A percentile compares a stretch with the other conserved stretches of the same genome.
These are phyloP conservation scores for Phaseolus coccineus DNA, from an alignment of 331 rosid genomes.

Conservation along the genomic window DNA sequence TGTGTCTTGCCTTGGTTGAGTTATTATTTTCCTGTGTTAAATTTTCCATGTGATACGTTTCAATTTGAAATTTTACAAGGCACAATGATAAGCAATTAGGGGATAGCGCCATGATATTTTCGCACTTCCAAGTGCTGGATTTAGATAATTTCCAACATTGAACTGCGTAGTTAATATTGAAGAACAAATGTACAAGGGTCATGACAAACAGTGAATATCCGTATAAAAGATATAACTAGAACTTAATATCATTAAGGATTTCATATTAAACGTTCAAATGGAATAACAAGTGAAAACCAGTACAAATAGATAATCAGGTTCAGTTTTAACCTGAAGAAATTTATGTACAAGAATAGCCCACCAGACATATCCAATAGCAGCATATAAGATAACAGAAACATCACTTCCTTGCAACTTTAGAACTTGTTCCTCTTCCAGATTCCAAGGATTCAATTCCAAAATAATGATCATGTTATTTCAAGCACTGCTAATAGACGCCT, in stretches of 20 bases:
- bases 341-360: conserved; percentile 49
- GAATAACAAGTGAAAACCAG: conserved; percentile 35
- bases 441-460: background rate
- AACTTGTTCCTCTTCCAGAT: conserved; percentile 23
- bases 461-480: conserved; percentile 39
- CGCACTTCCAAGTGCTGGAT: background rate
- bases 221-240: conserved; percentile 10
- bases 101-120: background rate
- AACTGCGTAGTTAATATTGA: conserved; percentile 9
- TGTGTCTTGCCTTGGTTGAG: too few species aligned
- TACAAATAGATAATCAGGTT: conserved; percentile 36
- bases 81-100: background rate
- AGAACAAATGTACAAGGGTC: conserved; percentile 3
- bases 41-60: background rate
- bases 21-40: too few species aligned
- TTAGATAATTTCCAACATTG: background rate
- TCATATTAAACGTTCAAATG: conserved; percentile 36
- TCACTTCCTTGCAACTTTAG: conserved; percentile 25
- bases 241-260: conserved; percentile 13
- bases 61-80: background rate
- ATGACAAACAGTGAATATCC: background rate
- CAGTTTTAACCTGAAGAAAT: conserved; percentile 31
- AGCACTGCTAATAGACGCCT: conserved; percentile 52
- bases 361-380: conserved; percentile 3
- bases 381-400: conserved; percentile 26